These are phyloP conservation scores for Mucor indicus DNA, from an alignment of 371 early-diverging fungal genomes.

Conservation along the genomic window DNA sequence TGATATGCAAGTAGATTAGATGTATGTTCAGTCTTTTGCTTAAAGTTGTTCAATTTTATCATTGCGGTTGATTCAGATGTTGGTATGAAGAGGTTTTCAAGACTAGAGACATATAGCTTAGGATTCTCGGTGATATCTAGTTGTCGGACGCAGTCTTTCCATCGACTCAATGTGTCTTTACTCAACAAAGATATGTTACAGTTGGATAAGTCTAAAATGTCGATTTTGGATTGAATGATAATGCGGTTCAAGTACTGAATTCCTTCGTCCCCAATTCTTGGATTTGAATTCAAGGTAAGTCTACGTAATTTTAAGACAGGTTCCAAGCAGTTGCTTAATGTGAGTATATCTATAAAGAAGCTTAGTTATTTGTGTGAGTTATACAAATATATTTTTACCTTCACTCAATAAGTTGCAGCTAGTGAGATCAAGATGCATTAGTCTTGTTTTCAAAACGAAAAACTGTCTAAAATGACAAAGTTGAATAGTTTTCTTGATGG, in stretches of 20 bases:
- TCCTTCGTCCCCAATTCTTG: conserved; percentile 17
- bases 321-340: conserved; percentile 3
- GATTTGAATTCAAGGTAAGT: conserved; percentile 10
- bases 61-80: neutral
- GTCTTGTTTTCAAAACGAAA: neutral
- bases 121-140: conserved; percentile 10
- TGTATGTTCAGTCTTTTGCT: too few relatives aligned
- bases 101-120: too few relatives aligned
- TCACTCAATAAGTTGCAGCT: conserved; percentile 1
- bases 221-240: conserved; percentile 4
- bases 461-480: neutral
- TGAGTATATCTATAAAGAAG: conserved; percentile 3
- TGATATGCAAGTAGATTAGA: too few relatives aligned
- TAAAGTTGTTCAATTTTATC: neutral
- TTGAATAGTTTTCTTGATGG: neutral
- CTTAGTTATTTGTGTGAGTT: neutral
- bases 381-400: neutral
- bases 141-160: conserved; percentile 6
- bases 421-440: conserved; percentile 13
- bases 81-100: too few relatives aligned
- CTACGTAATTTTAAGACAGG: neutral
- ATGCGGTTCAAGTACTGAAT: conserved; percentile 3
- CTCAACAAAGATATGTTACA: conserved; percentile 9
- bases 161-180: neutral
- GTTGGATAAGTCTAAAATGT: conserved; percentile 6